Conservation (phyloP, 805 yeast genomes). For the Lachancea dasiensis region DNA sequence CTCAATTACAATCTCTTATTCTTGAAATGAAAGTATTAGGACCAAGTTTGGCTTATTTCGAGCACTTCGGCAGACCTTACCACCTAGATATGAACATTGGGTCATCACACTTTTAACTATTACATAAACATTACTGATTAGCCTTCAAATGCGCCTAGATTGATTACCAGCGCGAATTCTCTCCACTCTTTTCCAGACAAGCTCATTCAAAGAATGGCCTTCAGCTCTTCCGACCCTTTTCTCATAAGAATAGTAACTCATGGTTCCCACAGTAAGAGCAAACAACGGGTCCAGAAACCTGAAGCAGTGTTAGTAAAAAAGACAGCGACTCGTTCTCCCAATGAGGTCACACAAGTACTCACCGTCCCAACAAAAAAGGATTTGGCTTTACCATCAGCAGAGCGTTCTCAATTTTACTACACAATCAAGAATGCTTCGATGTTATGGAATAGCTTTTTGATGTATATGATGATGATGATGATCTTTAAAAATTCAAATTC, state of each 20-base stretch:
- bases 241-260: conserved; percentile 62
- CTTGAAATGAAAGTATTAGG: no score
- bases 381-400: conserved; percentile 12
- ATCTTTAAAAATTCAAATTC: background rate
- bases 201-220: conserved; percentile 56
- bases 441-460: background rate
- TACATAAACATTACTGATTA: background rate
- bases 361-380: conserved; percentile 22
- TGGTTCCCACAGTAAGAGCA: conserved; percentile 55
- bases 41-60: no score
- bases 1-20: no score
- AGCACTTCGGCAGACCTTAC: no score
- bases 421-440: no score
- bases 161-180: conserved; percentile 6
- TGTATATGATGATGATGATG: no score
- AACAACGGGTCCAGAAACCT: conserved; percentile 59
- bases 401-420: background rate
- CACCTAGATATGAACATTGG: no score
- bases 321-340: no score
- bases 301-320: background rate
- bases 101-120: background rate
- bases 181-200: conserved; percentile 36
- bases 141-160: background rate
- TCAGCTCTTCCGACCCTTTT: conserved; percentile 47
- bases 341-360: conserved; percentile 17